These are phyloP conservation scores for Dioszegia crocea DNA, from an alignment of 768 basidiomycete genomes.

Conservation along the genomic window DNA sequence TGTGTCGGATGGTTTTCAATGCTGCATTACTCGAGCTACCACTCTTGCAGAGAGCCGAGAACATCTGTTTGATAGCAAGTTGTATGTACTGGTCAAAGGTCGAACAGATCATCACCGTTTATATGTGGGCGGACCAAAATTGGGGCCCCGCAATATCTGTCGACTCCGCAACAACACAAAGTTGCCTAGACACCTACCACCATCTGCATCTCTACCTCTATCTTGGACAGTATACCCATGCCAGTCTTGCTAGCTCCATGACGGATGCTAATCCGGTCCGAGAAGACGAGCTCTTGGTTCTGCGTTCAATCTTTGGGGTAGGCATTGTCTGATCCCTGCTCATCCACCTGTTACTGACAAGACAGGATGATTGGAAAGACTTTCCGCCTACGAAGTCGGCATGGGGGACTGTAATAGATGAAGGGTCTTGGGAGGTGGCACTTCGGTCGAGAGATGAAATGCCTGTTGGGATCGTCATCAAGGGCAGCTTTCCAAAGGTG, in stretches of 20 bases:
- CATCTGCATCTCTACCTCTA: too few species aligned
- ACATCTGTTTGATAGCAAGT: too few species aligned
- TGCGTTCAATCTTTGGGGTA: slow-evolving; percentile 37
- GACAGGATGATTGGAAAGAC: slow-evolving; percentile 42
- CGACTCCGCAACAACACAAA: too few species aligned
- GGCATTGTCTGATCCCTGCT: not conserved
- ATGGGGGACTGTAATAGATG: slow-evolving; percentile 42
- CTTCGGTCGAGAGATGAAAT: slow-evolving; percentile 26
- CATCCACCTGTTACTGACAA: not conserved
- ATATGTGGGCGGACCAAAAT: too few species aligned
- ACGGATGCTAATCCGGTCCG: slow-evolving; percentile 30
- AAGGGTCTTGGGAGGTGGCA: slow-evolving; percentile 40
- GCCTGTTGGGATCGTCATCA: slow-evolving; percentile 30
- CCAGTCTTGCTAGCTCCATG: slow-evolving; percentile 14
- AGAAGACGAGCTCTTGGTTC: slow-evolving; percentile 41
- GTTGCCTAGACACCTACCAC: not conserved
- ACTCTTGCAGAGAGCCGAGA: not conserved
- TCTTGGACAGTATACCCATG: too few species aligned
- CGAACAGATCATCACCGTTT: too few species aligned
- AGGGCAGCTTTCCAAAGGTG: slow-evolving; percentile 39
- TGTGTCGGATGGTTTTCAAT: too few species aligned
- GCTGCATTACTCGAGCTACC: too few species aligned
- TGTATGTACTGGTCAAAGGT: too few species aligned
- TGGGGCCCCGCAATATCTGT: too few species aligned
- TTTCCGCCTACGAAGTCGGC: slow-evolving; percentile 38